These are phyloP conservation scores for Diplocarpon mali DNA, from an alignment of 2,329 filamentous ascomycete genomes.

Conservation along the genomic window DNA sequence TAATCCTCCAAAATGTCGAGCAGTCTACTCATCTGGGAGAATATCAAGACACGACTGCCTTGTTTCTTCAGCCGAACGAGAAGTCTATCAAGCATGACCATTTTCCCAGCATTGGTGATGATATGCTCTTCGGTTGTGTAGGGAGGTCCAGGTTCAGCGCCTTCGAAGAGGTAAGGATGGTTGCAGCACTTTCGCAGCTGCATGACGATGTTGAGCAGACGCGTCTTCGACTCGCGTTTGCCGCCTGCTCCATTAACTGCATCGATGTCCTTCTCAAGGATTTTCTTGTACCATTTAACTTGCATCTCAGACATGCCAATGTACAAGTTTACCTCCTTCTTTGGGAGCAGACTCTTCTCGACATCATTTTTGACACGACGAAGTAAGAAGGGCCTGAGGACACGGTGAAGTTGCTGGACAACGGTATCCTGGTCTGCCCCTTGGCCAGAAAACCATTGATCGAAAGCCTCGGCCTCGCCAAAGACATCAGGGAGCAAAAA, in stretches of 20 bases:
- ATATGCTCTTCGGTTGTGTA: slow-evolving; percentile 98
- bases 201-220: slow-evolving; percentile 97
- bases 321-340: slow-evolving; percentile 95
- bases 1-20: slow-evolving; percentile 97
- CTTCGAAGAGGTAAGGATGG: slow-evolving; percentile 95
- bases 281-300: slow-evolving; percentile 98
- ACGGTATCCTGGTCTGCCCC: slow-evolving; percentile 88
- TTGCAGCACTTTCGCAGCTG: slow-evolving; percentile 98
- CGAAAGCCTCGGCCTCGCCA: slow-evolving; percentile 90
- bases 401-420: slow-evolving; percentile 88
- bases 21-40: slow-evolving; percentile 97
- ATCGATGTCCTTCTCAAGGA: slow-evolving; percentile 97
- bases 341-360: slow-evolving; percentile 92
- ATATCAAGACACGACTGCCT: slow-evolving; percentile 93
- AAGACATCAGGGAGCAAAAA: slow-evolving; percentile 98
- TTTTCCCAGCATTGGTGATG: slow-evolving; percentile 88
- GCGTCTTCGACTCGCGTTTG: slow-evolving; percentile 94
- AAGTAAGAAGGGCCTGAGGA: slow-evolving; percentile 84
- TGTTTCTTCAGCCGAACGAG: slow-evolving; percentile 72
- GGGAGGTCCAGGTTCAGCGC: slow-evolving; percentile 89
- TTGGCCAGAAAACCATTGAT: slow-evolving; percentile 94
- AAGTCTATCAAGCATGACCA: slow-evolving; percentile 91
- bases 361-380: slow-evolving; percentile 96
- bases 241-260: slow-evolving; percentile 94
- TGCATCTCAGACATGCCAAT: slow-evolving; percentile 99